Base-by-base conservation (phyloP, 1,284 basidiomycete genomes). In the Melanopsichium pennsylvanicum region DNA sequence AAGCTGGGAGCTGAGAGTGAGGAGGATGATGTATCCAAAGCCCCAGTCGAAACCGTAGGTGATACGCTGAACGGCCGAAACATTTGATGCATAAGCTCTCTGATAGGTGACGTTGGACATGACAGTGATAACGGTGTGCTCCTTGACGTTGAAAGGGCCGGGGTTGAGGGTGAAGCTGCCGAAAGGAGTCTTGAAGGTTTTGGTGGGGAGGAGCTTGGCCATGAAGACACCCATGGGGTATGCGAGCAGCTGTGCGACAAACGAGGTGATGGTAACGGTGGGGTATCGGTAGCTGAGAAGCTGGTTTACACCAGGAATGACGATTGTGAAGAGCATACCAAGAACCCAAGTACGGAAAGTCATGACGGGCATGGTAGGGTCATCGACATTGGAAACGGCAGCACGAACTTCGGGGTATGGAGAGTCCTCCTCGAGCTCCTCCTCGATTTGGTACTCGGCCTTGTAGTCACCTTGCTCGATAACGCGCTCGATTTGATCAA, bases 1-100 rank as follows among this genome's bases (percentile, higher is more conserved):
- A 21, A 76, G 74, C 61, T 86, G 84, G 2, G 84, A 84, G 11
- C 83, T 84, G 33, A 86, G 66, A 4, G 71, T 55, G 27, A 81
- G 68, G 2, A 81, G 68, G 31, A 82, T 69, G 42, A 85, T 84
- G 75, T 83, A 84, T 19, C 82, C 81, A 49, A 83, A 82, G 42
- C 79, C 63, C 31, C 59, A 64, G 56, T 69, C 60, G 29, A 63
- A 69, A 11, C 43, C 36, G 55, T 72, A 72, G 22, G 44, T 47
- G 55, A 66, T 55, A 15, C 40, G 57, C 58, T 72, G 70, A 19
- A 59, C 66, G n/a, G 66, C 66, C 5, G 58, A 47, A 22, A 82
- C 82, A 68, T 83, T 72, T 37, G 60, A 70, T n/a, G 81, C 79
- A 63, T 83, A 83, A 10, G 82, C 76, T 0, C 76, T 66, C 41